phyloP scores from a whole-genome alignment of 805 yeast species.

The Blastobotrys mokoenaii region DNA sequence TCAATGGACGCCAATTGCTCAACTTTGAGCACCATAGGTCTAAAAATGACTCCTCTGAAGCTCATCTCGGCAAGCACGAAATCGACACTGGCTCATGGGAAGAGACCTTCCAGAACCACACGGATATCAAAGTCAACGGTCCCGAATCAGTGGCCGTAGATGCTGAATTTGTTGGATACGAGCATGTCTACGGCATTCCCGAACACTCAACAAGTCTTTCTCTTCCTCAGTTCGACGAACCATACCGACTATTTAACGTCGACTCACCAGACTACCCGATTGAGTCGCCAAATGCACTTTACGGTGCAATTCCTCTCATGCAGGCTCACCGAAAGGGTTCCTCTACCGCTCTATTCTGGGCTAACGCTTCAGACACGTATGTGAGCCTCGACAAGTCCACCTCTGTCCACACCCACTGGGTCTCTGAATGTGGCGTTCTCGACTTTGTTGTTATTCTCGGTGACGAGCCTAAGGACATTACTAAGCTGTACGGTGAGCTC shows the following conservation, averaged over 20 bases:
- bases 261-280: conserved; percentile 89
- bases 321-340: conserved; percentile 49
- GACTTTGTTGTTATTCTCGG: conserved; percentile 62
- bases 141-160: conserved; percentile 89
- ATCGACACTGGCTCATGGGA: conserved; percentile 54
- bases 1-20: conserved; percentile 63
- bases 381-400: conserved; percentile 46
- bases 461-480: conserved; percentile 45
- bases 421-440: conserved; percentile 79
- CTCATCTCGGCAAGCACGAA: conserved; percentile 33
- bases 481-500: conserved; percentile 51
- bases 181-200: conserved; percentile 85
- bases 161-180: conserved; percentile 50
- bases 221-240: conserved; percentile 62
- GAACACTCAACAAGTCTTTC: conserved; percentile 84
- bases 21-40: conserved; percentile 76
- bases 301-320: conserved; percentile 85
- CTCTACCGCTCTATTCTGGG: conserved; percentile 77
- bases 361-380: conserved; percentile 85
- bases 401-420: conserved; percentile 62
- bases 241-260: conserved; percentile 81
- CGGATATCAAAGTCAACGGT: conserved; percentile 51
- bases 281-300: conserved; percentile 77
- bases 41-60: conserved; percentile 33
- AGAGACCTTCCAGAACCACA: conserved; percentile 62